A percentile compares a stretch with the other conserved stretches of the same genome.
Evolutionary conservation across 1,284 basidiomycete species (phyloP).

Genomic region (Butyriboletus appendiculatus): DNA sequence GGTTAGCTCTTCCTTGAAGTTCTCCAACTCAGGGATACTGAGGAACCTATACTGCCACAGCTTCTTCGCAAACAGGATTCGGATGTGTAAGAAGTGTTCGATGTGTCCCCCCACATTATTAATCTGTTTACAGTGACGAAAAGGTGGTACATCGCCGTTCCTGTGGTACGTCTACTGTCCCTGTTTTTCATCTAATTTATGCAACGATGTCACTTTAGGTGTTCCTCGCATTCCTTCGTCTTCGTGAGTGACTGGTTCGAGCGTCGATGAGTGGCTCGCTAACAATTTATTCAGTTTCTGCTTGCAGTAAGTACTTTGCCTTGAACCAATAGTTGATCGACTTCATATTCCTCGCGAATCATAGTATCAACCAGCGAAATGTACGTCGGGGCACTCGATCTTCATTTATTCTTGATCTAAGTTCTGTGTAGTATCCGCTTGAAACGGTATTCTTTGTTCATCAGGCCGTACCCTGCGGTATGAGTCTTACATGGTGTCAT

Average conservation of each 20-base stretch:
- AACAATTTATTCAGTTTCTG: conserved; percentile 23
- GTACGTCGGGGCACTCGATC: conserved; percentile 11
- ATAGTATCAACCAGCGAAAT: conserved; percentile 35
- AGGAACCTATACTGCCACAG: conserved; percentile 4
- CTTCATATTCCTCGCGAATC: background rate
- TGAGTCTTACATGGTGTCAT: background rate
- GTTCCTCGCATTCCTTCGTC: conserved; percentile 35
- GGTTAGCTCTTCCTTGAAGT: conserved; percentile 16
- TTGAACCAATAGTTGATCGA: background rate
- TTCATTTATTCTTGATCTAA: background rate
- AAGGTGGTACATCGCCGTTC: conserved; percentile 34
- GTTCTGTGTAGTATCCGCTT: conserved; percentile 22
- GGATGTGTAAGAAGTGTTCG: conserved; percentile 26
- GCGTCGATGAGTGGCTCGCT: background rate
- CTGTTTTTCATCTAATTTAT: background rate
- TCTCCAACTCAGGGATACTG: background rate
- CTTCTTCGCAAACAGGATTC: conserved; percentile 36
- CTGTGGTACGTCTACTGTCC: conserved; percentile 22
- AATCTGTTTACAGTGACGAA: conserved; percentile 30
- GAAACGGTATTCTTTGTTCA: conserved; percentile 32
- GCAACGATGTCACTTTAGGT: conserved; percentile 9
- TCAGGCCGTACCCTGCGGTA: conserved; percentile 33
- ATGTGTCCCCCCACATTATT: background rate
- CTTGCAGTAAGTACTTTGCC: conserved; percentile 25
- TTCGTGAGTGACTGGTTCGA: conserved; percentile 23